Evolutionary conservation across 345 rosid species (phyloP).

Genomic region (Ailanthus altissimus): DNA sequence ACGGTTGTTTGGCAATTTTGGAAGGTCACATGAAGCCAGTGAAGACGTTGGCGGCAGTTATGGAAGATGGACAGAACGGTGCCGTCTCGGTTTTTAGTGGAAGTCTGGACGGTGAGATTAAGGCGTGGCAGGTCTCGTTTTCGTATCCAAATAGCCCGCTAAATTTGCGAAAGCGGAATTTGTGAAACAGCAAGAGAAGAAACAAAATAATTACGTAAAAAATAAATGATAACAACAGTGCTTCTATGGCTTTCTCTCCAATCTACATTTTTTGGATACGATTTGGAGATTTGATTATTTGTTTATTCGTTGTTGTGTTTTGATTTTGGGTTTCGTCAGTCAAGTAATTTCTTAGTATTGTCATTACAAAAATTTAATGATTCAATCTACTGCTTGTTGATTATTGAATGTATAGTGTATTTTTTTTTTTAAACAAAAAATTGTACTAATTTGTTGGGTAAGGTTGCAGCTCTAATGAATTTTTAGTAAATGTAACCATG

Average conservation of each 20-base stretch:
- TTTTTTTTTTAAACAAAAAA: neutral
- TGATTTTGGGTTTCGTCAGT: neutral
- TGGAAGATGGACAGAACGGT: slow-evolving; percentile 38
- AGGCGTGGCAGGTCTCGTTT: slow-evolving; percentile 59
- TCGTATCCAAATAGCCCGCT: slow-evolving; percentile 35
- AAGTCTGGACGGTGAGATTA: slow-evolving; percentile 77
- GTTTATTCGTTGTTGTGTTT: neutral
- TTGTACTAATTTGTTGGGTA: no score
- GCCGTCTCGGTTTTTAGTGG: slow-evolving; percentile 65
- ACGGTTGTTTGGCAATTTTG: slow-evolving; percentile 63
- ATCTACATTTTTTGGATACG: slow-evolving; percentile 5
- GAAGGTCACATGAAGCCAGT: slow-evolving; percentile 76
- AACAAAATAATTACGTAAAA: neutral
- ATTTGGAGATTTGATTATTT: slow-evolving; percentile 1
- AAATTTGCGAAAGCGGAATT: slow-evolving; percentile 21
- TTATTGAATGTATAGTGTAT: neutral
- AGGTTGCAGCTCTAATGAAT: no score
- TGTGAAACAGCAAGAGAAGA: neutral
- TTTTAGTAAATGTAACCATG: no score
- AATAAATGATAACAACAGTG: no score
- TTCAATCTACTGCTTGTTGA: neutral
- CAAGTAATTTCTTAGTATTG: neutral
- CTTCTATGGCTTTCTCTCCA: neutral
- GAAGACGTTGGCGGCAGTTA: slow-evolving; percentile 67
- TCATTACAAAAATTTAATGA: neutral